phyloP scores from a whole-genome alignment of 768 basidiomycete species.

The Boletus rubescentipes region DNA sequence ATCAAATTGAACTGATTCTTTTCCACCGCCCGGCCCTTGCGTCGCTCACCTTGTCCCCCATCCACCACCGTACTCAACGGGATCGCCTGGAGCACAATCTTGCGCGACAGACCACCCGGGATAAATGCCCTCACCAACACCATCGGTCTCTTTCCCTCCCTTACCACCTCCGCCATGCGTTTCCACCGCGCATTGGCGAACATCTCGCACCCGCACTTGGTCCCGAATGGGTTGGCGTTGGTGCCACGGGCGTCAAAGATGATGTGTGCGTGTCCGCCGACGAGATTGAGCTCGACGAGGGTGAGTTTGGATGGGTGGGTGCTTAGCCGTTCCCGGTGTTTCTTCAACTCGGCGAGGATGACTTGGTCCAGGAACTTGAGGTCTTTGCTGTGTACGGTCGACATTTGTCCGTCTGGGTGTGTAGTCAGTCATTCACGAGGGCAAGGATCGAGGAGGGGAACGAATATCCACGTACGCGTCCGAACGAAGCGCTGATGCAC shows the following conservation, averaged over 20 bases:
- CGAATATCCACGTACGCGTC: constrained; percentile 12
- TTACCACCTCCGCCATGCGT: constrained; percentile 17
- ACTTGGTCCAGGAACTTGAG: constrained; percentile 28
- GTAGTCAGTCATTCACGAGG: background rate
- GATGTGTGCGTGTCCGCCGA: constrained; percentile 6
- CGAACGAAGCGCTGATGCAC: constrained; percentile 21
- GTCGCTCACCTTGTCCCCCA: background rate
- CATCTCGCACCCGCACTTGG: constrained; percentile 25
- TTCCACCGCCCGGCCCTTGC: constrained; percentile 1
- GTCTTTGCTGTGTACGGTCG: constrained; percentile 23
- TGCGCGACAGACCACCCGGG: constrained; percentile 27
- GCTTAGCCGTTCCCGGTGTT: constrained; percentile 13
- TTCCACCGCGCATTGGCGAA: constrained; percentile 26
- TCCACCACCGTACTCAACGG: constrained; percentile 19
- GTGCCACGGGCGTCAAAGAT: constrained; percentile 23
- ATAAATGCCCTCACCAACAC: constrained; percentile 30
- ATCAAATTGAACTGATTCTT: constrained; percentile 23
- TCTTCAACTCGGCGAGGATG: constrained; percentile 27
- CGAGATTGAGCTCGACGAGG: constrained; percentile 28
- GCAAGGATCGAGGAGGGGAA: background rate
- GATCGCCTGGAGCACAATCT: constrained; percentile 27
- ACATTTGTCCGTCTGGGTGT: constrained; percentile 23
- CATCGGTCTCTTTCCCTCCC: constrained; percentile 10
- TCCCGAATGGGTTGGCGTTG: constrained; percentile 24
- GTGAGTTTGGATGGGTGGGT: constrained; percentile 17